Conservation (phyloP, 2,329 filamentous ascomycete genomes). For the Dactylellina cionopaga region DNA sequence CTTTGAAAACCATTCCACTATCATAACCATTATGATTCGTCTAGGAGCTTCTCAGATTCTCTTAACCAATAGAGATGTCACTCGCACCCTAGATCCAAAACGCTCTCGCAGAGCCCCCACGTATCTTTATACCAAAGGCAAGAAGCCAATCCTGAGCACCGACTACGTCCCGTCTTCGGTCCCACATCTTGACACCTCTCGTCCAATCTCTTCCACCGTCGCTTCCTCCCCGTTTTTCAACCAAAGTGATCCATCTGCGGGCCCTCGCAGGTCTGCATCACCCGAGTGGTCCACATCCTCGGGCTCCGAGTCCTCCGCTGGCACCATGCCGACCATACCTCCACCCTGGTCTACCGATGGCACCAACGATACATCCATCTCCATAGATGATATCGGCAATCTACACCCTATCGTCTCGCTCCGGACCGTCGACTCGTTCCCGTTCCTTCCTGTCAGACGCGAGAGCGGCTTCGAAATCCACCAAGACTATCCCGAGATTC, state of each 20-base stretch:
- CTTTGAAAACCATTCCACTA: not conserved
- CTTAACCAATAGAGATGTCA: conserved; percentile 38
- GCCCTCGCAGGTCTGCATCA: no score
- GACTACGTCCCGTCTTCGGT: not conserved
- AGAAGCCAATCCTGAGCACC: conserved; percentile 15
- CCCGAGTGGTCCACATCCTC: conserved; percentile 34
- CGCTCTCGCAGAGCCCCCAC: conserved; percentile 29
- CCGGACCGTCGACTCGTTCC: conserved; percentile 33
- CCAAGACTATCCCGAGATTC: conserved; percentile 6
- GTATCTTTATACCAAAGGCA: conserved; percentile 45
- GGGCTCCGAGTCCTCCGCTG: conserved; percentile 10
- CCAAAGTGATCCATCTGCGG: not conserved
- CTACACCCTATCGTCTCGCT: conserved; percentile 30
- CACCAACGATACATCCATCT: not conserved
- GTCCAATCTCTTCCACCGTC: not conserved
- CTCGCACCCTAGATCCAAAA: conserved; percentile 28
- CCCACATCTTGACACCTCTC: conserved; percentile 7
- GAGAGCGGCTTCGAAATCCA: conserved; percentile 9
- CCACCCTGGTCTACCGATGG: not conserved
- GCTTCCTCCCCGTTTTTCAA: not conserved
- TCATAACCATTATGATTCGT: conserved; percentile 20
- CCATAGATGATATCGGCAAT: not conserved
- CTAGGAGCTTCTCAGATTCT: conserved; percentile 37
- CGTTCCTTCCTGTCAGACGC: conserved; percentile 9
- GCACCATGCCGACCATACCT: not conserved